These are phyloP conservation scores for Cicer cuneatum DNA, from an alignment of 306 rosid genomes.

Conservation along the genomic window DNA sequence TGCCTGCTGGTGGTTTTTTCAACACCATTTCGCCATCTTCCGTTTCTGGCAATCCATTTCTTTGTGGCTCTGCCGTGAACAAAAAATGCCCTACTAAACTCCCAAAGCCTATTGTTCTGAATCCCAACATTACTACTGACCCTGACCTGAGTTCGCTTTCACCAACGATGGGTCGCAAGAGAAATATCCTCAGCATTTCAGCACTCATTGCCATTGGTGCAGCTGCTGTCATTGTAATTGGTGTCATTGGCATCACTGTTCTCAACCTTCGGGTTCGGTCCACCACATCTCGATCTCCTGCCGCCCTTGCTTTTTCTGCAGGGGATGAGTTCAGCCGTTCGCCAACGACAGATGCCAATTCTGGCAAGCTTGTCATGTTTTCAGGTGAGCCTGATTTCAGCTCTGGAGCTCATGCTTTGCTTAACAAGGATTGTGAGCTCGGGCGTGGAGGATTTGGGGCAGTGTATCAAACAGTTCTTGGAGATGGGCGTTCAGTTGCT, in stretches of 20 bases:
- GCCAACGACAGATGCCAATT: constrained; percentile 89
- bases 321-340: constrained; percentile 93
- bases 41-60: constrained; percentile 81
- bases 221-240: constrained; percentile 89
- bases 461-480: constrained; percentile 83
- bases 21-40: constrained; percentile 83
- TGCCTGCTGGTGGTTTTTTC: constrained; percentile 90
- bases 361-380: constrained; percentile 99
- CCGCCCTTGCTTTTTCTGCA: constrained; percentile 73
- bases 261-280: constrained; percentile 89
- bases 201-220: constrained; percentile 99
- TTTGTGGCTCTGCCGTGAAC: constrained; percentile 87
- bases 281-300: constrained; percentile 59
- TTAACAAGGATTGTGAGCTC: constrained; percentile 97
- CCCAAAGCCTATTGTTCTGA: constrained; percentile 96
- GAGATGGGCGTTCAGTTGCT: constrained; percentile 92
- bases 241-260: constrained; percentile 90
- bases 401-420: constrained; percentile 94
- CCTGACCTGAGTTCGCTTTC: constrained; percentile 56
- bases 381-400: constrained; percentile 97
- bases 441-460: constrained; percentile 99
- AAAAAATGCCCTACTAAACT: constrained; percentile 84
- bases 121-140: constrained; percentile 85
- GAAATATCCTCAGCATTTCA: constrained; percentile 95
- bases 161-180: constrained; percentile 66